A percentile compares a stretch with the other conserved stretches of the same genome.
phyloP scores from a whole-genome alignment of 2,329 filamentous ascomycete genomes.

The Macrophomina phaseolina region DNA sequence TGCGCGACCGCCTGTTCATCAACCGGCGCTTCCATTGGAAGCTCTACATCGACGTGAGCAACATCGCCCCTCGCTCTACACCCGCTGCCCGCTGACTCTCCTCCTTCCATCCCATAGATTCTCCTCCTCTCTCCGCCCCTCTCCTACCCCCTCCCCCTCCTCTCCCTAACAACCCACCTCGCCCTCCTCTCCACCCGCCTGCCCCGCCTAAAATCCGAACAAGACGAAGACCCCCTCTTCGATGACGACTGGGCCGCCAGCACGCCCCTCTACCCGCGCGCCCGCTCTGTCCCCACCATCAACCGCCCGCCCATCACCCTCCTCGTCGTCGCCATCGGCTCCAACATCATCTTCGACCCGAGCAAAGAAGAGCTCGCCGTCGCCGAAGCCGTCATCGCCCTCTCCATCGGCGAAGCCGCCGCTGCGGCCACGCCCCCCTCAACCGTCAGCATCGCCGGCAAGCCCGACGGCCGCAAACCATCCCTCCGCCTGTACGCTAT shows the following conservation, averaged over 20 bases:
- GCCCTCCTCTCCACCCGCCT: constrained; percentile 87
- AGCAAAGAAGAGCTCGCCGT: constrained; percentile 90
- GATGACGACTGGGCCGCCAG: constrained; percentile 96
- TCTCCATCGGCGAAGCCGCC: constrained; percentile 67
- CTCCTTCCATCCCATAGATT: constrained; percentile 62
- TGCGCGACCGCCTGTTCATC: constrained; percentile 77
- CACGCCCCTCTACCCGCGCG: constrained; percentile 73
- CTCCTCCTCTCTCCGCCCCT: constrained; percentile 90
- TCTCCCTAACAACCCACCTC: constrained; percentile 91
- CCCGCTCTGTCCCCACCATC: constrained; percentile 30
- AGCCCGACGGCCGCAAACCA: not conserved
- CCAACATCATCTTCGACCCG: constrained; percentile 94
- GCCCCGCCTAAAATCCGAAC: constrained; percentile 83
- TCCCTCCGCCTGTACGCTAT: constrained; percentile 49
- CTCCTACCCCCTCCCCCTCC: constrained; percentile 89
- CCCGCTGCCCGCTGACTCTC: not conserved
- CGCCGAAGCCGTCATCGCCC: constrained; percentile 84
- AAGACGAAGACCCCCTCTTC: constrained; percentile 95
- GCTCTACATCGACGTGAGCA: constrained; percentile 86
- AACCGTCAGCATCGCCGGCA: constrained; percentile 31
- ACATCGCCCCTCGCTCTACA: not conserved
- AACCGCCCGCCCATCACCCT: constrained; percentile 83
- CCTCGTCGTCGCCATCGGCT: constrained; percentile 82
- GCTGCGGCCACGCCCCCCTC: constrained; percentile 24
- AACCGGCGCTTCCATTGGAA: constrained; percentile 96